Evolutionary conservation across 2,329 filamentous ascomycete genomes (phyloP).

Genomic region (Cladobotryum mycophilum): DNA sequence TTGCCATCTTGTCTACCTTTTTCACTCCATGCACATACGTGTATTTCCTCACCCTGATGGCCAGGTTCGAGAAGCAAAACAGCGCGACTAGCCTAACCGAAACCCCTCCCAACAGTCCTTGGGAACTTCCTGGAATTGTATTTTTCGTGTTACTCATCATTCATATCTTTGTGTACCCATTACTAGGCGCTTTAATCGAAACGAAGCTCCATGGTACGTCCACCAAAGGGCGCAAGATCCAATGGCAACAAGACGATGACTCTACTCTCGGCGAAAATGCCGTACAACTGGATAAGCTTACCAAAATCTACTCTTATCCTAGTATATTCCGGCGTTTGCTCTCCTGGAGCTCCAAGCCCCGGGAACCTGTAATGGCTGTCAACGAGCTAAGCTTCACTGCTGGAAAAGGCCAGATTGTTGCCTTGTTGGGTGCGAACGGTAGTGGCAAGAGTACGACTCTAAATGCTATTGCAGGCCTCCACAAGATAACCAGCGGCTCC

Average conservation of each 20-base stretch:
- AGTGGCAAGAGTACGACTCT: constrained; percentile 87
- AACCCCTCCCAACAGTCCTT: constrained; percentile 58
- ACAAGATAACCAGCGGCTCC: constrained; percentile 65
- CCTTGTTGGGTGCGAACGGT: constrained; percentile 82
- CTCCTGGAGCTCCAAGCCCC: constrained; percentile 37
- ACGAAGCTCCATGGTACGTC: constrained; percentile 68
- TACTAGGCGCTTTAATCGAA: constrained; percentile 71
- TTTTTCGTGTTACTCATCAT: constrained; percentile 73
- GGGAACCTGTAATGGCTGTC: constrained; percentile 69
- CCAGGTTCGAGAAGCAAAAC: constrained; percentile 64
- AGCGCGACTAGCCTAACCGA: constrained; percentile 54
- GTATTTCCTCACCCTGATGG: constrained; percentile 69
- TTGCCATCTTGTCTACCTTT: constrained; percentile 64
- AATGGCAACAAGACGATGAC: constrained; percentile 20
- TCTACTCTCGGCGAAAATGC: constrained; percentile 38
- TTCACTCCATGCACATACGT: constrained; percentile 88
- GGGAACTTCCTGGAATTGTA: constrained; percentile 63
- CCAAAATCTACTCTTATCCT: constrained; percentile 66
- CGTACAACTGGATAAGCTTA: constrained; percentile 65
- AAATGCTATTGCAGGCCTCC: constrained; percentile 79
- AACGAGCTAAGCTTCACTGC: constrained; percentile 67
- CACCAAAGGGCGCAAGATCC: constrained; percentile 51
- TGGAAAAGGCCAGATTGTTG: constrained; percentile 73
- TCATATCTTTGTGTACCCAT: constrained; percentile 71
- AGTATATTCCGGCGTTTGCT: constrained; percentile 52